phyloP scores from a whole-genome alignment of 441 rosid genomes.

The Monsonia emarginata region DNA sequence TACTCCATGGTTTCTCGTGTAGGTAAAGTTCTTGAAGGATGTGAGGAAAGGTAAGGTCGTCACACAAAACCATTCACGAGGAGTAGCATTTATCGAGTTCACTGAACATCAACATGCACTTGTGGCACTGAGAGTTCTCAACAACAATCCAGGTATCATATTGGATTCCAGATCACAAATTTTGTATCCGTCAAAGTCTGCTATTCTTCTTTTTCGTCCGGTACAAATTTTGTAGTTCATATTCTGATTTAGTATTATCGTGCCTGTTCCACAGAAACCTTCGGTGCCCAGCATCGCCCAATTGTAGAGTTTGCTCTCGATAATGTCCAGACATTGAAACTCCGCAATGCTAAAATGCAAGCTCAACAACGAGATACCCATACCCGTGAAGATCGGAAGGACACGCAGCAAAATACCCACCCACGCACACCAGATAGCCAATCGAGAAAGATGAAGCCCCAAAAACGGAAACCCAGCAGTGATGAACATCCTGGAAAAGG shows the following conservation, averaged over 20 bases:
- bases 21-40: constrained; percentile 68
- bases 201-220: neutral
- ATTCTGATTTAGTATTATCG: constrained; percentile 8
- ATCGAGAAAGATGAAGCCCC: constrained; percentile 19
- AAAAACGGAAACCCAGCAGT: constrained; percentile 37
- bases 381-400: constrained; percentile 17
- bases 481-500: constrained; percentile 19
- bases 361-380: constrained; percentile 33
- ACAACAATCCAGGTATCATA: constrained; percentile 93
- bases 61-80: constrained; percentile 55
- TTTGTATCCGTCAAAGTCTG: neutral
- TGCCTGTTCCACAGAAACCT: constrained; percentile 46
- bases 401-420: constrained; percentile 21
- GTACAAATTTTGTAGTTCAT: neutral
- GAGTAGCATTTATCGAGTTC: constrained; percentile 84
- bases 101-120: constrained; percentile 77
- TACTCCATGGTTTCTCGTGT: constrained; percentile 16
- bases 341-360: constrained; percentile 26
- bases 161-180: too few relatives aligned
- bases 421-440: constrained; percentile 14
- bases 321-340: constrained; percentile 62
- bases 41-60: constrained; percentile 54
- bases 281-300: constrained; percentile 68
- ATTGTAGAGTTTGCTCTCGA: constrained; percentile 76
- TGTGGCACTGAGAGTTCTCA: constrained; percentile 81